Conservation (phyloP, 371 early-diverging fungal genomes). For the Haplosporangium sp. region DNA sequence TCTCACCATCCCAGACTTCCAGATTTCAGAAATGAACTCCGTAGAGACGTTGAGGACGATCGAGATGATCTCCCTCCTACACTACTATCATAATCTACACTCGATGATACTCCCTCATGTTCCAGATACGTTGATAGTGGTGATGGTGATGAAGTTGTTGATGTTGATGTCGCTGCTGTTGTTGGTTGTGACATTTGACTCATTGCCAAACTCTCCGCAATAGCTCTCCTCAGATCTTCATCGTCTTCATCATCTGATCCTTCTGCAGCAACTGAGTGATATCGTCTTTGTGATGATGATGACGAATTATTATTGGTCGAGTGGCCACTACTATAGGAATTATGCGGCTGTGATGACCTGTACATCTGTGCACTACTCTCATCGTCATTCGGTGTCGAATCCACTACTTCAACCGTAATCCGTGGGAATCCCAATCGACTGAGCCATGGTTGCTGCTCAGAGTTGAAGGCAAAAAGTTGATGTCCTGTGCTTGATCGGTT, state of each 20-base stretch:
- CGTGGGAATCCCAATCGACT: constrained; percentile 48
- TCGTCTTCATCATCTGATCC: constrained; percentile 28
- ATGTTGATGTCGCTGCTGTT: background rate
- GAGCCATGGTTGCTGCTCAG: constrained; percentile 54
- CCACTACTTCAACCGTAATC: constrained; percentile 47
- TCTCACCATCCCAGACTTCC: background rate
- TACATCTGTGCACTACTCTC: background rate
- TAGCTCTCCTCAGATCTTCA: constrained; percentile 36
- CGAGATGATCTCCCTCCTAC: background rate
- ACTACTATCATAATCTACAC: background rate
- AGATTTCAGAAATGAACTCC: background rate
- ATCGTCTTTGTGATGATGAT: background rate
- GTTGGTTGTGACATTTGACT: constrained; percentile 22
- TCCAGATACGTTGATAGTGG: background rate
- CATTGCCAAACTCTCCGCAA: constrained; percentile 43
- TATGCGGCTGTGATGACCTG: constrained; percentile 16
- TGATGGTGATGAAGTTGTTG: background rate
- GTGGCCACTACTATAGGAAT: background rate
- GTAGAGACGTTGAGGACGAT: background rate
- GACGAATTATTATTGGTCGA: background rate
- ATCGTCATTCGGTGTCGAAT: constrained; percentile 31
- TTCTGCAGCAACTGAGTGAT: constrained; percentile 11
- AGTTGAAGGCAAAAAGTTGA: constrained; percentile 52
- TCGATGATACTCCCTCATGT: background rate
- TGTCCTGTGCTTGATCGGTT: constrained; percentile 40